Evolutionary conservation across 768 basidiomycete genomes (phyloP).

Genomic region (Lyophyllum shimeji): DNA sequence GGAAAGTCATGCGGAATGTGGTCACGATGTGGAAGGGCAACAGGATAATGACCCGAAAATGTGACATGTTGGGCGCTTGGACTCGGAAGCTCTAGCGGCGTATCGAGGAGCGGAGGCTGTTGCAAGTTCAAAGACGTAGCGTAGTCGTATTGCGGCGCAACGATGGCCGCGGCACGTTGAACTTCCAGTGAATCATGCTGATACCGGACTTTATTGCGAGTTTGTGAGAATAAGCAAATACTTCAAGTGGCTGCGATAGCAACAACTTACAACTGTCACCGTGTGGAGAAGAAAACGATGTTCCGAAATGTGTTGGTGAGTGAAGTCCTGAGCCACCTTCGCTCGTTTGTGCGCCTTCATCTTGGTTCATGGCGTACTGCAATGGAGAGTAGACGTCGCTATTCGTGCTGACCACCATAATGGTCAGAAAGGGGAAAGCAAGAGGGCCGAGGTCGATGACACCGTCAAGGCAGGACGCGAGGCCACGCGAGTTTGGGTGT

Average conservation of each 20-base stretch:
- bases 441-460: constrained; percentile 20
- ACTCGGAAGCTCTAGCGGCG: constrained; percentile 42
- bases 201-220: constrained; percentile 71
- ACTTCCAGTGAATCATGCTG: constrained; percentile 45
- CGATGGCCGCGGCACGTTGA: constrained; percentile 46
- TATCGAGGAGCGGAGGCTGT: constrained; percentile 51
- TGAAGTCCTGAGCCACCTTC: constrained; percentile 77
- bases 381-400: constrained; percentile 60
- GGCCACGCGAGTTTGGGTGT: constrained; percentile 46
- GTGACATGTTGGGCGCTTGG: constrained; percentile 37
- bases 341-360: constrained; percentile 70
- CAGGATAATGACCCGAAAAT: constrained; percentile 40
- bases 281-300: constrained; percentile 44
- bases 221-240: constrained; percentile 33
- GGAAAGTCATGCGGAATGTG: constrained; percentile 45
- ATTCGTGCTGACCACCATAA: constrained; percentile 58
- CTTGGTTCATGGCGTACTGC: constrained; percentile 48
- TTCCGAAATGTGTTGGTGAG: constrained; percentile 60
- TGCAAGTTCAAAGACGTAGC: constrained; percentile 39
- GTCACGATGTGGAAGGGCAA: constrained; percentile 42
- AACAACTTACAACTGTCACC: constrained; percentile 55
- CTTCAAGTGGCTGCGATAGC: constrained; percentile 48
- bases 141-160: constrained; percentile 54
- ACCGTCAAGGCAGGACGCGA: constrained; percentile 30
- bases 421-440: constrained; percentile 28